phyloP scores from a whole-genome alignment of 2,329 filamentous ascomycete species.

The Cercospora zeae-maydis region DNA sequence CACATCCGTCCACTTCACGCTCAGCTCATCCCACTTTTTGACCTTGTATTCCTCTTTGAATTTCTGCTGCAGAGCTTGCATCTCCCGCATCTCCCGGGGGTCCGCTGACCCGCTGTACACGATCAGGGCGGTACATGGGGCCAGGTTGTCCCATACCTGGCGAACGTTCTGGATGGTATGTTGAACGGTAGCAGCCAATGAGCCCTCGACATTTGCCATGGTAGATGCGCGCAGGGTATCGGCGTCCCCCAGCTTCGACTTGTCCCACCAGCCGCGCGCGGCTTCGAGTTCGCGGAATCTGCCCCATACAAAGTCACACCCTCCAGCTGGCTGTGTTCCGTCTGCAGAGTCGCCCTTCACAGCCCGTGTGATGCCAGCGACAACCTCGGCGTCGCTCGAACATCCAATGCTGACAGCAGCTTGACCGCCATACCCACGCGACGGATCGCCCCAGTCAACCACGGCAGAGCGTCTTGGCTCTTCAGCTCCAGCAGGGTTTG shows the following conservation, averaged over 20 bases:
- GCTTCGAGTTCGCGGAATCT: conserved; percentile 60
- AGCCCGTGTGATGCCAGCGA: conserved; percentile 53
- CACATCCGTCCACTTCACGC: conserved; percentile 61
- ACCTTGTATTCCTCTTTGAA: conserved; percentile 56
- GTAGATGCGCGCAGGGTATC: conserved; percentile 35
- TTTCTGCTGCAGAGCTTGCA: conserved; percentile 55
- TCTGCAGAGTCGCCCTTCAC: conserved; percentile 45
- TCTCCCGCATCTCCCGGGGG: conserved; percentile 53
- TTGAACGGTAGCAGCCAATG: conserved; percentile 47
- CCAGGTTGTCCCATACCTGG: conserved; percentile 54
- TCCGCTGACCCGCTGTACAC: conserved; percentile 64
- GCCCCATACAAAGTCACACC: conserved; percentile 62
- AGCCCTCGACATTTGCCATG: conserved; percentile 13
- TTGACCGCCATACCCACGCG: conserved; percentile 56
- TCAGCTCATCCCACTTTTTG: conserved; percentile 62
- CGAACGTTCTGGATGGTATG: conserved; percentile 51
- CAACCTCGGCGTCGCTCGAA: conserved; percentile 55
- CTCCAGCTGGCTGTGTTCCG: conserved; percentile 46
- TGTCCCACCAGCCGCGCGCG: conserved; percentile 58
- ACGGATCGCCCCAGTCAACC: conserved; percentile 85
- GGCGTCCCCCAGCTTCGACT: conserved; percentile 43
- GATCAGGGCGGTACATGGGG: conserved; percentile 58
- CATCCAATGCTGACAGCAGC: conserved; percentile 57
- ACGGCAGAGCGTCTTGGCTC: conserved; percentile 64
- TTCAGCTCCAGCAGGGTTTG: conserved; percentile 37